Percentiles rank a stretch among this genome's conserved stretches.
Evolutionary conservation across 495 filamentous ascomycete species (phyloP).

Genomic region (Penicillium verhagenii): DNA sequence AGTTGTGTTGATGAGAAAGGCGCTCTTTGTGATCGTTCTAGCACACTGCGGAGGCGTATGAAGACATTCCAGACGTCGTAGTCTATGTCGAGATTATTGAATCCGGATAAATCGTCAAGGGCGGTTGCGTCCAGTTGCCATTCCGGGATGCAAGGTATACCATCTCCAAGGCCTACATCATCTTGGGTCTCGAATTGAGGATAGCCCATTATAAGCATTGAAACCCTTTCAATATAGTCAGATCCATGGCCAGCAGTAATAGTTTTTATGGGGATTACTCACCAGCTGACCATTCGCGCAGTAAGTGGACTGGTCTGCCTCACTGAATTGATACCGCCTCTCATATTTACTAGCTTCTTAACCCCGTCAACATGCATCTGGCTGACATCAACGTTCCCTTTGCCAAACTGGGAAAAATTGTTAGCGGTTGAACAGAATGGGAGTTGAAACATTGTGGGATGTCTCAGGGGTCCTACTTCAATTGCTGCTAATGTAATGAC

Average conservation of each 20-base stretch:
- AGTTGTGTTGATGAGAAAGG: slow-evolving; percentile 37
- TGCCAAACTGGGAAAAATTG: slow-evolving; percentile 38
- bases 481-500: slow-evolving; percentile 54
- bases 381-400: slow-evolving; percentile 43
- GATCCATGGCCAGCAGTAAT: no score
- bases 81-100: slow-evolving; percentile 29
- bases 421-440: background rate
- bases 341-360: slow-evolving; percentile 42
- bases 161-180: slow-evolving; percentile 45
- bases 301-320: slow-evolving; percentile 50
- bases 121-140: slow-evolving; percentile 35
- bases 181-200: slow-evolving; percentile 52
- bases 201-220: slow-evolving; percentile 46
- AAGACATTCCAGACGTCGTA: slow-evolving; percentile 36
- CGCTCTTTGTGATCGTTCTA: slow-evolving; percentile 24
- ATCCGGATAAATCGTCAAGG: slow-evolving; percentile 5
- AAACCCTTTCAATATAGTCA: slow-evolving; percentile 43
- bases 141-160: slow-evolving; percentile 42
- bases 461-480: slow-evolving; percentile 35
- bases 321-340: slow-evolving; percentile 48
- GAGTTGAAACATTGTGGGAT: background rate
- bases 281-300: slow-evolving; percentile 53
- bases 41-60: slow-evolving; percentile 39
- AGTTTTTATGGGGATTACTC: no score
- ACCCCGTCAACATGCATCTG: slow-evolving; percentile 52